Evolutionary conservation across 495 filamentous ascomycete genomes (phyloP).

Genomic region (Aspergillus asperescens): DNA sequence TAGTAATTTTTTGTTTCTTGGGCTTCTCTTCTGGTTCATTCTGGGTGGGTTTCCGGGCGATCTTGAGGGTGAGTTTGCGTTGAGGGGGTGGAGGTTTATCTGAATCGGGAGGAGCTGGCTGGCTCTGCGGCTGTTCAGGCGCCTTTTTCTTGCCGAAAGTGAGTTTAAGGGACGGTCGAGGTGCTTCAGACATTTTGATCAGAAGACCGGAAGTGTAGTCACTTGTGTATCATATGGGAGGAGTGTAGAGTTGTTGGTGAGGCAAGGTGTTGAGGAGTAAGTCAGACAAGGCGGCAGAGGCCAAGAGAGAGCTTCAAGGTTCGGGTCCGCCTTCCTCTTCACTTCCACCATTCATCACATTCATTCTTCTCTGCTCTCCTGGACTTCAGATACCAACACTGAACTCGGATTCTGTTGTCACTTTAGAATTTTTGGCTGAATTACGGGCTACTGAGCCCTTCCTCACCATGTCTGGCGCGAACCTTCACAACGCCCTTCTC

Average conservation of each 20-base stretch:
- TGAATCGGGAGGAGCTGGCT: slow-evolving; percentile 28
- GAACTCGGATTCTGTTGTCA: background rate
- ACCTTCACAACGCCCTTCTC: slow-evolving; percentile 69
- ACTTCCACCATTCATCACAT: slow-evolving; percentile 1
- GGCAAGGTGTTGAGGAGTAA: background rate
- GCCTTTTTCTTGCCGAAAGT: slow-evolving; percentile 42
- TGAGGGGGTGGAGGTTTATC: slow-evolving; percentile 23
- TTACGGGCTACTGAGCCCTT: background rate
- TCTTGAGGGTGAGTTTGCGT: slow-evolving; percentile 50
- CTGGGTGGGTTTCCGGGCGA: slow-evolving; percentile 34
- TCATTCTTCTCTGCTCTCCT: background rate
- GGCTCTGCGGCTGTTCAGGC: slow-evolving; percentile 26
- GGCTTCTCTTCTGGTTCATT: slow-evolving; percentile 26
- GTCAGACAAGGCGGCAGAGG: slow-evolving; percentile 3
- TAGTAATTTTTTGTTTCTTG: slow-evolving; percentile 44
- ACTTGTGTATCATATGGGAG: background rate
- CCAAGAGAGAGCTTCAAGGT: background rate
- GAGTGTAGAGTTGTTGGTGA: background rate
- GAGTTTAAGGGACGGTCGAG: slow-evolving; percentile 46
- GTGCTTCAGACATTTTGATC: slow-evolving; percentile 29
- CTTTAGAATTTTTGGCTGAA: background rate
- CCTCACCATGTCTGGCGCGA: slow-evolving; percentile 32
- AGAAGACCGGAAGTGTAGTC: background rate
- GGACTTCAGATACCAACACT: background rate
- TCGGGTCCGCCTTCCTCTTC: slow-evolving; percentile 5